Conservation (phyloP, 1,139 yeast genomes). For the Pneumocystis jirovecii region DNA sequence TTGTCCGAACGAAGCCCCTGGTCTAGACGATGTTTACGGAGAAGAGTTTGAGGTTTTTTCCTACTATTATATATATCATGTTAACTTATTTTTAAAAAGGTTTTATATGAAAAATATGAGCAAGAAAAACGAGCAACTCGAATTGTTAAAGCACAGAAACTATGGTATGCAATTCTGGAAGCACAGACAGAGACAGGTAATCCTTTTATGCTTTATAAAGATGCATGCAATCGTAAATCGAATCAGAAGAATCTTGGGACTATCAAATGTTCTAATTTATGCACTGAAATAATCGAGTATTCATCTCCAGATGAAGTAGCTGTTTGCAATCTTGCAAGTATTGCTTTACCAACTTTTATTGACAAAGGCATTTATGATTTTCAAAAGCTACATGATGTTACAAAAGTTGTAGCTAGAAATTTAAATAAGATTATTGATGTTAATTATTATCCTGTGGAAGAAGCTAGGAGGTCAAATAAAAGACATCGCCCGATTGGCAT, state of each 20-base stretch:
- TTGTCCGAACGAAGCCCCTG: conserved; percentile 81
- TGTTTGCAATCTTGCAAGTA: conserved; percentile 78
- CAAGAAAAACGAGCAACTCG: conserved; percentile 53
- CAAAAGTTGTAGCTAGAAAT: conserved; percentile 61
- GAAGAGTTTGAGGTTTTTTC: conserved; percentile 45
- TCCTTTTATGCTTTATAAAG: conserved; percentile 83
- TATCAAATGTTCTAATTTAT: conserved; percentile 74
- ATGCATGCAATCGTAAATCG: conserved; percentile 67
- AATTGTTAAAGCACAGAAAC: conserved; percentile 68
- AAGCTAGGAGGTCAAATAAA: conserved; percentile 54
- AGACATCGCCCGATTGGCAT: conserved; percentile 74
- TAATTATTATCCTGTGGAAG: conserved; percentile 61
- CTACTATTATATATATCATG: conserved; percentile 14
- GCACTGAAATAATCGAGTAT: conserved; percentile 83
- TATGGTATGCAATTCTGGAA: conserved; percentile 76
- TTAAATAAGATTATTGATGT: conserved; percentile 65
- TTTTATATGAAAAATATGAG: conserved; percentile 56
- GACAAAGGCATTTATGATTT: conserved; percentile 48
- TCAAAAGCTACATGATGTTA: conserved; percentile 50
- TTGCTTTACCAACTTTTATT: conserved; percentile 63
- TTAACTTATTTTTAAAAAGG: conserved; percentile 3
- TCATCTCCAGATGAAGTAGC: conserved; percentile 80
- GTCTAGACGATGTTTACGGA: conserved; percentile 64
- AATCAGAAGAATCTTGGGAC: conserved; percentile 80
- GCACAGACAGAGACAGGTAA: conserved; percentile 89